Evolutionary conservation across 2,329 filamentous ascomycete species (phyloP), one percentile per base, ranked within the genome.

Genomic region (Fusarium globosum): DNA sequence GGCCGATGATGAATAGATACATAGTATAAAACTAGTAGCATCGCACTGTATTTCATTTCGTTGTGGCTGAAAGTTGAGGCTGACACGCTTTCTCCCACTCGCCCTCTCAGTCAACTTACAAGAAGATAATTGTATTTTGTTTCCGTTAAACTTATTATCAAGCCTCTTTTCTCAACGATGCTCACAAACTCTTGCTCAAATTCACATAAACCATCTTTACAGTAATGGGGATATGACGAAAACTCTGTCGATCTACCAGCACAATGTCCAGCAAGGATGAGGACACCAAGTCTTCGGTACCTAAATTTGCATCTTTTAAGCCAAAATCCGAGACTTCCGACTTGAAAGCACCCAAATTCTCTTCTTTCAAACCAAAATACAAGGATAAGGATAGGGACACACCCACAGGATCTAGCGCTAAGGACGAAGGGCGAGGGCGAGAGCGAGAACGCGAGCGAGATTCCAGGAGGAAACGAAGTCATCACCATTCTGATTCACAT

Each of bases 221-320:
- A 51, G 59, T 21, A 42, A 42, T 36, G 42, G 21, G 52, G 61
- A 26, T 28, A 72, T 77, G 68, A 73, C 33, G 55, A 61, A 61
- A 62, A 58, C 26, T 38, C 36, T 49, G 23, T 56, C 58, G 46
- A 33, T 15, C 45, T 36, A 65, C n/a, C 53, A 66, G 58, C 73
- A 71, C 61, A 56, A 82, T 81, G 79, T 75, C 79, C 33, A 68
- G 66, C 48, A 75, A 75, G 51, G 76, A 78, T 49, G 74, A 77
- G 42, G 71, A 71, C 39, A 41, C 56, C 51, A 75, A 74, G 51
- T 48, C 75, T 41, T 67, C 75, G 33, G 85, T 93, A 28, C 93
- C 93, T 15, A 94, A 91, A 76, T 95, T 95, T 78, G 84, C 88
- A 51, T 94, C 92, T 75, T 95, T 95, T 83, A 91, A 88, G 75